Conservation (phyloP, 371 early-diverging fungal species). For the Furculomyces boomerangus region DNA sequence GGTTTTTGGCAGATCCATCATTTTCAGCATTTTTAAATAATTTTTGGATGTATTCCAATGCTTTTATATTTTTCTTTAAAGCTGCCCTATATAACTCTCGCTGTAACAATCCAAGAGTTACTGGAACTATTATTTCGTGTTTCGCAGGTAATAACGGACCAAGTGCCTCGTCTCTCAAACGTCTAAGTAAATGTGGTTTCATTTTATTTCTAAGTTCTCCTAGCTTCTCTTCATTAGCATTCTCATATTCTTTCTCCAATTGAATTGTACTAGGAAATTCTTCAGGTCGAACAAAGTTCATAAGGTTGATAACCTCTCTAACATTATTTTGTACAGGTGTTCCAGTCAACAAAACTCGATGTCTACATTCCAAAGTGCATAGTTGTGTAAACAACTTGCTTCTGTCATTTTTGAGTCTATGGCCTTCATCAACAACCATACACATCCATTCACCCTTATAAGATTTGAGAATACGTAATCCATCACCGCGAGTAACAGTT, state of each 20-base stretch:
- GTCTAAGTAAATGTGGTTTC: conserved; percentile 74
- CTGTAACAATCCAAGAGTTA: conserved; percentile 59
- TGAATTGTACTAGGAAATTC: conserved; percentile 26
- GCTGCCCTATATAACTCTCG: conserved; percentile 59
- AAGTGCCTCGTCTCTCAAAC: conserved; percentile 75
- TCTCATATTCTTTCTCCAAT: conserved; percentile 33
- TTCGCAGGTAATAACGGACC: conserved; percentile 72
- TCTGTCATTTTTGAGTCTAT: conserved; percentile 63
- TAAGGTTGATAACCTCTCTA: conserved; percentile 45
- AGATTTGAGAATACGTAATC: conserved; percentile 24
- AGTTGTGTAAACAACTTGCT: conserved; percentile 48
- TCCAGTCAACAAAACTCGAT: conserved; percentile 54
- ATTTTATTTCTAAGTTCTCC: conserved; percentile 27
- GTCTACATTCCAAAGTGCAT: conserved; percentile 24
- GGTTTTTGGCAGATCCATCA: neutral
- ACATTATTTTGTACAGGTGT: conserved; percentile 71
- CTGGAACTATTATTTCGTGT: conserved; percentile 66
- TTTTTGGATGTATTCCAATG: conserved; percentile 19
- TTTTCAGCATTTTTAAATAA: conserved; percentile 16
- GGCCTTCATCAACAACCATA: conserved; percentile 70
- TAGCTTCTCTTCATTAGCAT: conserved; percentile 24
- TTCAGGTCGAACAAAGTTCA: conserved; percentile 53
- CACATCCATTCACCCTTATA: conserved; percentile 34
- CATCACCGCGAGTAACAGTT: conserved; percentile 29
- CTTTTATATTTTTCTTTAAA: conserved; percentile 30